Evolutionary conservation across 345 rosid species (phyloP).

Genomic region (Durio zibethinus): DNA sequence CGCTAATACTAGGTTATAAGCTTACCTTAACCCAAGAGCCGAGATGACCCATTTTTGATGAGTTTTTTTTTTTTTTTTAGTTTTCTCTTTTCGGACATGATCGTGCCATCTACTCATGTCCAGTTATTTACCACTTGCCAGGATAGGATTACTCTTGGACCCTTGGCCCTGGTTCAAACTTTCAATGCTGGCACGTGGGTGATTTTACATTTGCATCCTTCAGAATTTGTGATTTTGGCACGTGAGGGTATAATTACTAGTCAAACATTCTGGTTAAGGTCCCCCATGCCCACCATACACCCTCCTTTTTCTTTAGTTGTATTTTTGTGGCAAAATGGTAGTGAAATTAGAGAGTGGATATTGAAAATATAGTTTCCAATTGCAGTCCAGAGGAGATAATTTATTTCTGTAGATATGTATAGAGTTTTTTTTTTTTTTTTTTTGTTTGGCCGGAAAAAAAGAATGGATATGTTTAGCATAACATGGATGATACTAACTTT

Average conservation of each 20-base stretch:
- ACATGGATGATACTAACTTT: too few relatives aligned
- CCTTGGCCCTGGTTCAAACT: background rate
- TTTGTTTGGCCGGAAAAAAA: too few relatives aligned
- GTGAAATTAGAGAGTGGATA: too few relatives aligned
- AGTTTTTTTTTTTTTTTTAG: slow-evolving; percentile 4
- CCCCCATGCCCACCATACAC: background rate
- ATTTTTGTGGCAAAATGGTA: background rate
- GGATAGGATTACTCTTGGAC: background rate
- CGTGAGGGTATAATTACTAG: background rate
- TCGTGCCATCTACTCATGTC: background rate
- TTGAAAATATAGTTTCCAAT: too few relatives aligned
- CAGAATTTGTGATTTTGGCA: background rate
- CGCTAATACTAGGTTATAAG: slow-evolving; percentile 97
- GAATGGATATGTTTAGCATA: too few relatives aligned
- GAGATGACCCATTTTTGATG: background rate
- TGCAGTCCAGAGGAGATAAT: too few relatives aligned
- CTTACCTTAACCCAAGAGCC: background rate
- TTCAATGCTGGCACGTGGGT: background rate
- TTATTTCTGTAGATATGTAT: too few relatives aligned
- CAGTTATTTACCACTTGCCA: slow-evolving; percentile 13
- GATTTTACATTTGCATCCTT: background rate
- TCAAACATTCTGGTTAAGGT: background rate
- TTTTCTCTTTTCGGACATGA: background rate
- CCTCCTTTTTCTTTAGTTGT: background rate
- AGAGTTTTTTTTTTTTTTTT: too few relatives aligned